Percentiles rank a stretch among this genome's conserved stretches.
Evolutionary conservation across 2,329 filamentous ascomycete species (phyloP).

Genomic region (Lasiodiplodia theobromae): DNA sequence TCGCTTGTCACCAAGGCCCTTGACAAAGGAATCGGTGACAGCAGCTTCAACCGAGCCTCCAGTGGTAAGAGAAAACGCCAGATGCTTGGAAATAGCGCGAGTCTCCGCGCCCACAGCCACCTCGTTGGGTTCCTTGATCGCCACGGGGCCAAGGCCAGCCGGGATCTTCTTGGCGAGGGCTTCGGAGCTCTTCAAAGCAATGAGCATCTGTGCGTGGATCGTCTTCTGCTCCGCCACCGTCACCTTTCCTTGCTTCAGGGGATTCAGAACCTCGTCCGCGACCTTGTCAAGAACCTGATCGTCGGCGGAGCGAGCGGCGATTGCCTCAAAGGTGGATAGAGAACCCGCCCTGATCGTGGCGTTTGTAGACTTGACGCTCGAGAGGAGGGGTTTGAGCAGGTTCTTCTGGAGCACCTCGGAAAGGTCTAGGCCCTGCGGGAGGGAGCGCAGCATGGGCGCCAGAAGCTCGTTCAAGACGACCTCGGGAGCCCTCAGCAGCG

Average conservation of each 20-base stretch:
- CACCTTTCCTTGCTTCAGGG: slow-evolving; percentile 84
- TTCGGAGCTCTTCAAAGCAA: slow-evolving; percentile 66
- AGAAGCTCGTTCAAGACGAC: slow-evolving; percentile 83
- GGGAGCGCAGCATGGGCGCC: slow-evolving; percentile 72
- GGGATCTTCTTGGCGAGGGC: slow-evolving; percentile 72
- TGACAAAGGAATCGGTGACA: slow-evolving; percentile 74
- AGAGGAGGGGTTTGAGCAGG: slow-evolving; percentile 85
- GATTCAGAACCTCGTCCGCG: slow-evolving; percentile 77
- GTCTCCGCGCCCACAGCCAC: slow-evolving; percentile 79
- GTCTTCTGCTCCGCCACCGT: slow-evolving; percentile 84
- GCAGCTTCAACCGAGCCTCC: slow-evolving; percentile 69
- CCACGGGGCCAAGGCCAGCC: slow-evolving; percentile 70
- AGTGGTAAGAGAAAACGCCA: slow-evolving; percentile 67
- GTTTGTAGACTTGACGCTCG: slow-evolving; percentile 92
- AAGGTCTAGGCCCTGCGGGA: slow-evolving; percentile 77
- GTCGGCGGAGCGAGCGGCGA: slow-evolving; percentile 69
- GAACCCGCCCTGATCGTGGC: slow-evolving; percentile 76
- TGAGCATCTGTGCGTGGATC: slow-evolving; percentile 81
- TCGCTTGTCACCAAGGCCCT: slow-evolving; percentile 88
- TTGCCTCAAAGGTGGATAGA: slow-evolving; percentile 73
- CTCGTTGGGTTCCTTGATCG: slow-evolving; percentile 89
- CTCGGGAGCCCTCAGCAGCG: slow-evolving; percentile 86
- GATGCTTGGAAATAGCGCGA: slow-evolving; percentile 70
- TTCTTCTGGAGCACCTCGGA: slow-evolving; percentile 74
- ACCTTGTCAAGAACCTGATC: slow-evolving; percentile 69